Conservation (phyloP, 2,329 filamentous ascomycete species). For the Stagonosporopsis cucurbitacearum region DNA sequence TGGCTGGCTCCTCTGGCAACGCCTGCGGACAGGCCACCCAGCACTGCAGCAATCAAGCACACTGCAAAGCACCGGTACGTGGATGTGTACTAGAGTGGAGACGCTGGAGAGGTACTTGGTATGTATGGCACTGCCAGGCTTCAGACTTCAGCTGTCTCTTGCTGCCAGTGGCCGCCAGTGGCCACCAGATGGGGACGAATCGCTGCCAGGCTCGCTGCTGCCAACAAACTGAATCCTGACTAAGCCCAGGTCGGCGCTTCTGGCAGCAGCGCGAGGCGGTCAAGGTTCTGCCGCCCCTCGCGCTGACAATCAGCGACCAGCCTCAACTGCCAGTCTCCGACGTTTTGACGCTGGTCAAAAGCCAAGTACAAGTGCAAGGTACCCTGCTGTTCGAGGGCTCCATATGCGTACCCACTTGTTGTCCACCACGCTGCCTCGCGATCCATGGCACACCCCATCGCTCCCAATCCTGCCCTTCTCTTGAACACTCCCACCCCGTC, state of each 20-base stretch:
- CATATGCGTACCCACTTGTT: slow-evolving; percentile 21
- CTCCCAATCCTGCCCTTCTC: slow-evolving; percentile 29
- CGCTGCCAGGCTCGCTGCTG: slow-evolving; percentile 14
- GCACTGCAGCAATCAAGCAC: too few relatives aligned
- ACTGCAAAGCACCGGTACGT: too few relatives aligned
- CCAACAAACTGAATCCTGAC: slow-evolving; percentile 22
- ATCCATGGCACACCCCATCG: slow-evolving; percentile 41
- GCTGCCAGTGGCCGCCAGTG: slow-evolving; percentile 1
- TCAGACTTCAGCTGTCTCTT: neutral
- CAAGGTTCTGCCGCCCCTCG: slow-evolving; percentile 9
- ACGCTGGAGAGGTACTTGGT: too few relatives aligned
- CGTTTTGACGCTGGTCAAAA: slow-evolving; percentile 30
- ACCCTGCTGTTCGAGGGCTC: slow-evolving; percentile 27
- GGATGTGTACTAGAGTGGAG: too few relatives aligned
- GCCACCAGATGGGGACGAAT: neutral
- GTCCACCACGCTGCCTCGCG: slow-evolving; percentile 15
- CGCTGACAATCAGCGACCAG: slow-evolving; percentile 19
- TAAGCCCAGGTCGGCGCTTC: slow-evolving; percentile 15
- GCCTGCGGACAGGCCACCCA: too few relatives aligned
- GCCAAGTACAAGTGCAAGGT: too few relatives aligned
- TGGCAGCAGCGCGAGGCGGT: slow-evolving; percentile 9
- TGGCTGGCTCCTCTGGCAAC: slow-evolving; percentile 19
- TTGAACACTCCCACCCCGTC: slow-evolving; percentile 36
- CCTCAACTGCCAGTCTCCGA: slow-evolving; percentile 19
- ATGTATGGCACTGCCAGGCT: too few relatives aligned